A percentile compares a stretch with the other conserved stretches of the same genome.
phyloP scores from a whole-genome alignment of 2,329 filamentous ascomycete genomes.

The Aspergillus floridensis region DNA sequence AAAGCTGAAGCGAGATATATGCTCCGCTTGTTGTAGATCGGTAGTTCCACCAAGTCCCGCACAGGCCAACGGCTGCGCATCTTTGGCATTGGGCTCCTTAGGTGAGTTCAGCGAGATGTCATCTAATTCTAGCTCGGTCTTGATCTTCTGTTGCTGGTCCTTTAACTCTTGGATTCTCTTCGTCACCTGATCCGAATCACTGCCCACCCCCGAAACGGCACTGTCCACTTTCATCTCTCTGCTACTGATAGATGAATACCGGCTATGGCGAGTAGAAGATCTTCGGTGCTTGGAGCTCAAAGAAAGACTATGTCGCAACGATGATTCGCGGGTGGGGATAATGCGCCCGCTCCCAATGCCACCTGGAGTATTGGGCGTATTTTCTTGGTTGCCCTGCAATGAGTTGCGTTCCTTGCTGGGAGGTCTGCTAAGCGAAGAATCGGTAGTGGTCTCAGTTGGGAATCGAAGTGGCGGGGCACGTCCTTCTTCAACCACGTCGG shows the following conservation, averaged over 20 bases:
- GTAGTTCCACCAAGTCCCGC: constrained; percentile 4
- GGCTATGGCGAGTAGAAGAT: constrained; percentile 49
- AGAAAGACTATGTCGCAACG: constrained; percentile 56
- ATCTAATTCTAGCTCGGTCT: constrained; percentile 47
- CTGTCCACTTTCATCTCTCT: constrained; percentile 42
- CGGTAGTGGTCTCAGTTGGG: constrained; percentile 19
- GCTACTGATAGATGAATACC: constrained; percentile 37
- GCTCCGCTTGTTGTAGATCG: constrained; percentile 13
- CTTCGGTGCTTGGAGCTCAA: constrained; percentile 54
- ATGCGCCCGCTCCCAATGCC: constrained; percentile 49
- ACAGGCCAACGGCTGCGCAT: constrained; percentile 14
- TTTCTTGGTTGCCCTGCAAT: constrained; percentile 26
- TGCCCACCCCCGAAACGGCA: constrained; percentile 37
- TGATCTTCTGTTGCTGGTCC: constrained; percentile 55
- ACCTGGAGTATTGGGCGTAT: constrained; percentile 30
- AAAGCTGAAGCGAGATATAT: constrained; percentile 8
- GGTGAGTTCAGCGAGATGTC: constrained; percentile 29
- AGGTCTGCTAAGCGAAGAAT: constrained; percentile 20
- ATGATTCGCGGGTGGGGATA: constrained; percentile 68
- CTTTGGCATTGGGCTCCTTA: constrained; percentile 15
- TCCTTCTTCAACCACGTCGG: constrained; percentile 41
- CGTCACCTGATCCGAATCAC: constrained; percentile 56
- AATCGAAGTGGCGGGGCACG: constrained; percentile 16
- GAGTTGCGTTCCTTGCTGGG: constrained; percentile 38
- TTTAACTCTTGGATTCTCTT: constrained; percentile 58